A percentile compares a stretch with the other conserved stretches of the same genome.
These are phyloP conservation scores for Cornus controversa DNA, from an alignment of 148 eudicot species.

Conservation along the genomic window DNA sequence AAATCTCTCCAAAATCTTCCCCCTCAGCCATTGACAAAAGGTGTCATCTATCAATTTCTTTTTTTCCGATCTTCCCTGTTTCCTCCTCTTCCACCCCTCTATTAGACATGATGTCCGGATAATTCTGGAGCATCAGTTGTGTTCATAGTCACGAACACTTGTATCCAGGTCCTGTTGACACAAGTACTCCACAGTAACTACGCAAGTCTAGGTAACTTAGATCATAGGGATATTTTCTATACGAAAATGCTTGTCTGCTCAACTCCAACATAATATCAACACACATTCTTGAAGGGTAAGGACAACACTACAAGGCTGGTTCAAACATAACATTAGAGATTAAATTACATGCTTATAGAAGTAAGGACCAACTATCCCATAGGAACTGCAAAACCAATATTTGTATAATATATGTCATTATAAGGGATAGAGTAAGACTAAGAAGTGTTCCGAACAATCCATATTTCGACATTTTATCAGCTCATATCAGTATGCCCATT, in stretches of 20 bases:
- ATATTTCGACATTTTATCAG: not conserved
- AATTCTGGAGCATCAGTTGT: not conserved
- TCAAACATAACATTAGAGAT: not conserved
- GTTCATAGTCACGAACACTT: not conserved
- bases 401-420: not conserved
- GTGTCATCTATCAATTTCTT: too few relatives aligned
- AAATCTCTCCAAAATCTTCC: too few relatives aligned
- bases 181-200: not conserved
- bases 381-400: slow-evolving; percentile 5
- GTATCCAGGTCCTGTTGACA: not conserved
- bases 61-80: too few relatives aligned
- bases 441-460: not conserved
- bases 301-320: not conserved
- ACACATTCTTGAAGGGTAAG: not conserved
- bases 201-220: not conserved
- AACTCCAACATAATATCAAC: not conserved
- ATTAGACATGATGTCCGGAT: too few relatives aligned
- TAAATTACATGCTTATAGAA: not conserved
- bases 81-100: too few relatives aligned
- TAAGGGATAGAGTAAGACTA: not conserved
- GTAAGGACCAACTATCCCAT: not conserved
- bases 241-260: not conserved
- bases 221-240: not conserved
- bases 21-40: too few relatives aligned
- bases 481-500: not conserved